Base-by-base conservation (phyloP, 441 rosid species). In the Cnidoscolus chayamansa region DNA sequence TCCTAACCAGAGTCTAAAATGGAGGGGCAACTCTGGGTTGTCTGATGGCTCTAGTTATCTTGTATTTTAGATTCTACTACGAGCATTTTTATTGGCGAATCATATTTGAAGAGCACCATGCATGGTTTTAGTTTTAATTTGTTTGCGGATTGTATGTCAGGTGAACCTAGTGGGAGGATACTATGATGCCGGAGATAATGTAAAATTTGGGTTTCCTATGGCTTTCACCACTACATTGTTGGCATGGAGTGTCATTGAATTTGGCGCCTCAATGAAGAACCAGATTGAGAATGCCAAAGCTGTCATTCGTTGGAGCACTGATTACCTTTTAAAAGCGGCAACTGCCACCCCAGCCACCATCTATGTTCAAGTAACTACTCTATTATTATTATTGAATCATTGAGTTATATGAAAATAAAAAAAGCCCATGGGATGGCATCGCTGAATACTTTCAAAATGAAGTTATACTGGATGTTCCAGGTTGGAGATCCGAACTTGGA, bases 151-250 rank as follows among this genome's bases (percentile, higher is more conserved):
- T 66, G 67, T 31, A 55, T 75, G 77, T 62, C 84, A 88, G 93
- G 90, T 87, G 74, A 78, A 88, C 82, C 82, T 89, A n/a, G 87
- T 79, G 12, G 93, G 93, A 8, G 93, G 93, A 31, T 89, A 87
- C 73, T 87, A 89, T 77, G 91, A 89, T 77, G 93, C 93, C 1
- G 93, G 93, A 40, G 91, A 89, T 69, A 89, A 89, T 65, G 83
- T 89, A 37, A 89, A 89, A 77, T 89, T 89, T 72, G 93, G 93
- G 1, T 84, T 87, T 45, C 93, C 93, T n/a, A 83, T 89, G 91
- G 93, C 93, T 60, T 89, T 85, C 76, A 87, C 93, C 7, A 84
- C 88, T 30, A 89, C 93, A n/a, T 50, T 89, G 79, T 71, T 89
- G 77, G 75, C 91, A 2, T 89, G 93, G 93, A 84, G 91, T 65